These are phyloP conservation scores for Pleurotus tuoliensis DNA, from an alignment of 768 basidiomycete species.

Conservation along the genomic window DNA sequence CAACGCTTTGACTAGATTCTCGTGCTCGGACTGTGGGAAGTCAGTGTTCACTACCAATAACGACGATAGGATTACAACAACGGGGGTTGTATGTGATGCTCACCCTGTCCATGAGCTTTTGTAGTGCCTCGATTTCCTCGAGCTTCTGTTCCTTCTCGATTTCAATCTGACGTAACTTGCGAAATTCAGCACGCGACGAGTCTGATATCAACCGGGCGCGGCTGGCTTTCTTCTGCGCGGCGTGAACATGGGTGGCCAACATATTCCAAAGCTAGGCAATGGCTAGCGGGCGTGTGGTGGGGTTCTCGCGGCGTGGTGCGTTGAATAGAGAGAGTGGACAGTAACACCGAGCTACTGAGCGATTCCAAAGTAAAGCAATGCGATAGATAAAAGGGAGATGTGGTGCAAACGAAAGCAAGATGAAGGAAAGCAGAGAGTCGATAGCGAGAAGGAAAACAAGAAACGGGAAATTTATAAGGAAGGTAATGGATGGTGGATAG, in stretches of 20 bases:
- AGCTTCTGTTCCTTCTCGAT: constrained; percentile 8
- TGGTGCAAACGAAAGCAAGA: not conserved
- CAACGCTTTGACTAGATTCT: not conserved
- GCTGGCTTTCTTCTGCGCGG: not conserved
- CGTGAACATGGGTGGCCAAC: not conserved
- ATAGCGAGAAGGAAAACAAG: not conserved
- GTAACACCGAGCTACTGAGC: not conserved
- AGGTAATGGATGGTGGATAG: not conserved
- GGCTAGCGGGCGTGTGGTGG: not conserved
- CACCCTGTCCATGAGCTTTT: constrained; percentile 1
- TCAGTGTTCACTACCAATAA: not conserved
- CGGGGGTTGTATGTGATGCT: not conserved
- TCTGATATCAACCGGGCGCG: not conserved
- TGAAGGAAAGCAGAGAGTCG: not conserved
- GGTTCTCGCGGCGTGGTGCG: not conserved
- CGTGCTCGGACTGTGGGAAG: not conserved
- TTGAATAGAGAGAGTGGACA: not conserved
- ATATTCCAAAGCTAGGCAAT: not conserved
- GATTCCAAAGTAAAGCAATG: not conserved
- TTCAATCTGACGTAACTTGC: constrained; percentile 4
- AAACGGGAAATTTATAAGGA: not conserved
- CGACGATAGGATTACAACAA: not conserved
- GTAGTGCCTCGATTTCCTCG: constrained; percentile 3
- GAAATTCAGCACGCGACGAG: not conserved
- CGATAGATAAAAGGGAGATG: not conserved